Evolutionary conservation across 768 basidiomycete species (phyloP), one percentile per base, ranked within the genome.

Genomic region (Tulasnella sp.): DNA sequence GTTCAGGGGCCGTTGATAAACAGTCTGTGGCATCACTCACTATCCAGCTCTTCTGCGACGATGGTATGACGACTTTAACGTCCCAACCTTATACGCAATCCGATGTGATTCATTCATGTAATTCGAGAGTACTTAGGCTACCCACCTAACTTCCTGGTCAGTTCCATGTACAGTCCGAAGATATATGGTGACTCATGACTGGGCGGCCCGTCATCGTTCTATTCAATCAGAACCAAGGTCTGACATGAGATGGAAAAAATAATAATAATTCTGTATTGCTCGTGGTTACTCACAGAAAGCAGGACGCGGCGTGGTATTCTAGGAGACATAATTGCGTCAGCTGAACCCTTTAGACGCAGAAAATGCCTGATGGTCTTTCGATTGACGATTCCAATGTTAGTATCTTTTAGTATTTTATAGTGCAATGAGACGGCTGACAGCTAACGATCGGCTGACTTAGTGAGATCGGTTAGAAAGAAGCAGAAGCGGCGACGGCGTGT

Each of bases 161-260:
- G 73, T 64, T 80, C 74, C 22, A 72, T 75, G 66, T 83, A 87
- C 46, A 91, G 73, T 4, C 82, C 83, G 51, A 83, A 81, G 52
- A 88, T 75, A 68, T 84, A 88, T 0, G 88, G 88, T 1, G 87
- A 89, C 34, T 84, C 82, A 7, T 70, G 62, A 34, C 80, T 71
- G 5, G 88, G 89, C 12, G 88, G 89, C 2, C 88, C 88, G 65
- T 92, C 89, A 66, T 92, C 88, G 68, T 91, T 91, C 83, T 88
- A 38, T 22, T 9, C 1, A 19, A 11, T 11, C 19, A 15, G 45
- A 25, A 43, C 38, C 21, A 29, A 34, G 29, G 25, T 61, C n/a
- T 4, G 46, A 27, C 41, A 17, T 41, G 42, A 19, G 10, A 12
- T 38, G 12, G 15, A n/a, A n/a, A n/a, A n/a, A n/a, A n/a, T n/a